phyloP scores from a whole-genome alignment of 1,284 basidiomycete genomes.

The Apiotrichum laibachii region DNA sequence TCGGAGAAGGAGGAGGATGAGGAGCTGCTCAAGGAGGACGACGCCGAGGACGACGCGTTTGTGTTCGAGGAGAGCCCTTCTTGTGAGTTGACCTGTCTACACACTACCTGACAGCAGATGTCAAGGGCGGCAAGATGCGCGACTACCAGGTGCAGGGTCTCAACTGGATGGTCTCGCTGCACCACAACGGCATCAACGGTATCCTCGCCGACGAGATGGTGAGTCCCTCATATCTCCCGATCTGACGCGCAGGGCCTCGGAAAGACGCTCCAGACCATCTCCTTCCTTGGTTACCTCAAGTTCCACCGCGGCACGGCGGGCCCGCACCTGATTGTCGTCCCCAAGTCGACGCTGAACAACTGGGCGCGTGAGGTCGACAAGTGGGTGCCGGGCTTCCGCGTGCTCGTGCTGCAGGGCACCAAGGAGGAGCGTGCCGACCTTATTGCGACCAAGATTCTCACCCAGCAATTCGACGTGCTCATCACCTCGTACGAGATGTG shows the following conservation, averaged over 20 bases:
- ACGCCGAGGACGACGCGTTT: constrained; percentile 75
- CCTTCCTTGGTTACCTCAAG: constrained; percentile 93
- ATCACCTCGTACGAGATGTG: constrained; percentile 98
- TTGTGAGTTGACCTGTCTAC: constrained; percentile 59
- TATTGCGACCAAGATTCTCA: constrained; percentile 73
- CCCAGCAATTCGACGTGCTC: constrained; percentile 89
- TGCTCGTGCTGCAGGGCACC: constrained; percentile 76
- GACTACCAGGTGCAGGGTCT: constrained; percentile 94
- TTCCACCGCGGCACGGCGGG: constrained; percentile 74
- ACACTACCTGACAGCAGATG: constrained; percentile 57
- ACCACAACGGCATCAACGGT: constrained; percentile 90
- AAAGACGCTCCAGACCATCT: constrained; percentile 96
- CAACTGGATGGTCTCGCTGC: constrained; percentile 93
- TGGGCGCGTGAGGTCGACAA: constrained; percentile 90
- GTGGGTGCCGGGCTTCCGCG: constrained; percentile 89
- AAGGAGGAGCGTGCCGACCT: constrained; percentile 85
- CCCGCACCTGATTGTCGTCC: constrained; percentile 92
- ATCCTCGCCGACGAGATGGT: constrained; percentile 95
- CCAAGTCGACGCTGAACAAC: constrained; percentile 96
- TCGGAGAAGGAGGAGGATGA: constrained; percentile 99
- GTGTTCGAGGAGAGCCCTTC: constrained; percentile 89
- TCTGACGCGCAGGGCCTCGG: constrained; percentile 73
- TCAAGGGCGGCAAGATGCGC: constrained; percentile 82
- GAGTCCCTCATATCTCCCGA: constrained; percentile 26
- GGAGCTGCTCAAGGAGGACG: constrained; percentile 82